Evolutionary conservation across 805 yeast genomes (phyloP), one percentile per base, ranked within the genome.

Genomic region (Yamadazyma sp.): DNA sequence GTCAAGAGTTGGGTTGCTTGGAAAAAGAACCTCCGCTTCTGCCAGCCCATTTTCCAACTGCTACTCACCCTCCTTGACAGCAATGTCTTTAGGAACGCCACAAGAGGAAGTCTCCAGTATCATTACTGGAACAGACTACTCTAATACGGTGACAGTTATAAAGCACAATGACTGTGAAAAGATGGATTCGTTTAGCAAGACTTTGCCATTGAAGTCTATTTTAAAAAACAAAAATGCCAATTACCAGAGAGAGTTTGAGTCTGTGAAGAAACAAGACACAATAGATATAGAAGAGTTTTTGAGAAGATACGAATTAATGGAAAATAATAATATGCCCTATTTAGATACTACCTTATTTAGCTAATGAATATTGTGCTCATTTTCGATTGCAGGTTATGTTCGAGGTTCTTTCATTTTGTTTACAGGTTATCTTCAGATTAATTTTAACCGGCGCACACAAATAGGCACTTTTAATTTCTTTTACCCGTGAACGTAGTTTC

Each of bases 201-300:
- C 9, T n/a, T 12, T n/a, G 9, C 40, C 40, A 5, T 23, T 38
- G 28, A 42, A 39, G 25, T 55, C 67, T 7, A 61, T 61, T 14
- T 43, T 61, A 21, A 59, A 57, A 37, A 56, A 46, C 30, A 49
- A 38, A 33, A 61, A 61, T 26, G 24, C 29, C 7, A 61, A 61
- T 32, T 57, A 38, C 30, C 52, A 48, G 11, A 25, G 36, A 15
- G 67, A 61, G 32, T 32, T 33, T 3, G 20, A 38, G 13, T 45
- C 45, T 11, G 43, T 52, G n/a, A 37, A 32, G 15, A 28, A 41
- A 18, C 44, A 38, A 18, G 58, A 54, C 25, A 13, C 34, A n/a
- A 30, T 53, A 15, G 36, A 48, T 6, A 35, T 50, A 22, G 54
- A 52, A 3, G 44, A 47, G 12, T 55, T 57, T 24, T 33, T 50